Evolutionary conservation across 164 flowering plant species (phyloP).

Genomic region (Aristolochia fimbriata): DNA sequence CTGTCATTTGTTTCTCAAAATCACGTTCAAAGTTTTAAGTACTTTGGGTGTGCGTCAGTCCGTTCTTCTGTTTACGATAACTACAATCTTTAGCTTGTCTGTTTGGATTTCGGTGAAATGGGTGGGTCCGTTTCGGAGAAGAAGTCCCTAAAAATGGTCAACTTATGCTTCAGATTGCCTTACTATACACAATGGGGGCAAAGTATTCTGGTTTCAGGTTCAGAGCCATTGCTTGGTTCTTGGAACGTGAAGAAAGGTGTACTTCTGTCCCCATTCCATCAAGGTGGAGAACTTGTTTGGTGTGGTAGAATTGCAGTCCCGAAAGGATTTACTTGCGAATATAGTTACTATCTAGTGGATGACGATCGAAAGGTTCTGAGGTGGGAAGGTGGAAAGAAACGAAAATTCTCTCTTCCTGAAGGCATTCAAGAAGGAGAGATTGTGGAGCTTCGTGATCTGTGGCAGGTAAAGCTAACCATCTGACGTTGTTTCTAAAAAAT

Average conservation of each 20-base stretch:
- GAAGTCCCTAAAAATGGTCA: slow-evolving; percentile 38
- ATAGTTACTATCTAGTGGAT: slow-evolving; percentile 86
- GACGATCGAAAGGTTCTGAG: slow-evolving; percentile 51
- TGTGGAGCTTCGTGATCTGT: slow-evolving; percentile 73
- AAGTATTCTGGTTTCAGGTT: slow-evolving; percentile 71
- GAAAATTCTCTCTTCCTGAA: slow-evolving; percentile 42
- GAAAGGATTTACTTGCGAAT: slow-evolving; percentile 46
- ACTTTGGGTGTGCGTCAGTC: not conserved
- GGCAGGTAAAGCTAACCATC: slow-evolving; percentile 53
- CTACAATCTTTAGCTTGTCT: slow-evolving; percentile 7
- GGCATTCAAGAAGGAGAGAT: slow-evolving; percentile 40
- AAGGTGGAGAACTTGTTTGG: slow-evolving; percentile 75
- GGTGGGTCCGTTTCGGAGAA: slow-evolving; percentile 41
- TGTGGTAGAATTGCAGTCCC: slow-evolving; percentile 49
- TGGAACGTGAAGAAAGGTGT: slow-evolving; percentile 84
- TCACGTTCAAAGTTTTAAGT: not conserved
- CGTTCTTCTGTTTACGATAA: not conserved
- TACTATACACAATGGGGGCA: slow-evolving; percentile 92
- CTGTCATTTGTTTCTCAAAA: not conserved
- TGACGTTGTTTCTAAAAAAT: too few relatives aligned
- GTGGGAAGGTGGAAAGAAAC: slow-evolving; percentile 71
- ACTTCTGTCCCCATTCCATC: slow-evolving; percentile 50
- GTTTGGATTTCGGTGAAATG: slow-evolving; percentile 20
- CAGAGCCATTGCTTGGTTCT: slow-evolving; percentile 68
- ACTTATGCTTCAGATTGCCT: slow-evolving; percentile 61